Evolutionary conservation across 305 asterid species (phyloP).

Genomic region (Solanum hybrid): DNA sequence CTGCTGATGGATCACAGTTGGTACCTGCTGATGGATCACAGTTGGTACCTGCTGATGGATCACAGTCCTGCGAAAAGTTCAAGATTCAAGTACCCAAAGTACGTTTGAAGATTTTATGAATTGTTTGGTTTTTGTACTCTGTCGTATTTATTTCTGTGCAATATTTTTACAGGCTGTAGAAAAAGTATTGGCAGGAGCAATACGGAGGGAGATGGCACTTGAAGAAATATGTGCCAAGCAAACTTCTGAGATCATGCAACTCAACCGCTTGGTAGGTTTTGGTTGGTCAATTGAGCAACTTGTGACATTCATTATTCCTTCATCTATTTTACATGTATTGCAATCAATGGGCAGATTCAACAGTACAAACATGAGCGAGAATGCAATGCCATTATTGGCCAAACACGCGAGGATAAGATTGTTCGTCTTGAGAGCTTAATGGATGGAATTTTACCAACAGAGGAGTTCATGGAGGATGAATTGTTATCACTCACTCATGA

Average conservation of each 20-base stretch:
- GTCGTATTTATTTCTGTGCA: slow-evolving; percentile 13
- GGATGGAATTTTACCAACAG: slow-evolving; percentile 83
- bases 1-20: slow-evolving; percentile 53
- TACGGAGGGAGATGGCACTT: slow-evolving; percentile 98
- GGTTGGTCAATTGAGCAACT: slow-evolving; percentile 4
- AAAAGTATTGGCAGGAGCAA: slow-evolving; percentile 94
- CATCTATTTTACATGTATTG: background rate
- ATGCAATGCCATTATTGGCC: slow-evolving; percentile 78
- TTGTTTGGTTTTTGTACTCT: background rate
- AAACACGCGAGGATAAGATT: slow-evolving; percentile 93
- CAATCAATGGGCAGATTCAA: slow-evolving; percentile 50
- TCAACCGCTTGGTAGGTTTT: slow-evolving; percentile 74
- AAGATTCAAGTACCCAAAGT: slow-evolving; percentile 79
- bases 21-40: slow-evolving; percentile 54
- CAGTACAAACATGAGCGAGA: slow-evolving; percentile 98
- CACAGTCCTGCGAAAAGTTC: slow-evolving; percentile 41
- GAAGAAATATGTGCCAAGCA: slow-evolving; percentile 82
- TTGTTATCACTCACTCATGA: slow-evolving; percentile 57
- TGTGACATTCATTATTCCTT: background rate
- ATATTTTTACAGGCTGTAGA: slow-evolving; percentile 74
- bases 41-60: slow-evolving; percentile 46
- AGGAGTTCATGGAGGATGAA: slow-evolving; percentile 90
- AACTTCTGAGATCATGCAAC: slow-evolving; percentile 73
- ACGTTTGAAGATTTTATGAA: slow-evolving; percentile 16
- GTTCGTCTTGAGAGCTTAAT: slow-evolving; percentile 89